Evolutionary conservation across 1,139 yeast genomes (phyloP), one percentile per base, ranked within the genome.

Genomic region (Pichia sp.): DNA sequence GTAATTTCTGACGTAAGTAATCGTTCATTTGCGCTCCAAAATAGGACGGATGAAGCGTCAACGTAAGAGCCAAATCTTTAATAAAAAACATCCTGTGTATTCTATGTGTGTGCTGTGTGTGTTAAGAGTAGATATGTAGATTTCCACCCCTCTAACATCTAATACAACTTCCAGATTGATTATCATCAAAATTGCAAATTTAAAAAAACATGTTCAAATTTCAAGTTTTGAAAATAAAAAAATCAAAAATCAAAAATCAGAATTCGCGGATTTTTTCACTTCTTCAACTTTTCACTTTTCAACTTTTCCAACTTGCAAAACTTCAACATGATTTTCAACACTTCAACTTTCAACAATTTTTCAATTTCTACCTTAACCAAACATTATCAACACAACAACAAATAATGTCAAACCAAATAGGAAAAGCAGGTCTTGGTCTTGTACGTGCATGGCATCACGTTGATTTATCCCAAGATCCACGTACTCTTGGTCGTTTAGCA

Each of bases 21-120:
- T 89, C 95, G 70, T 88, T 90, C 98, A 93, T 93, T 63, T 91
- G 95, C 5, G 99, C 97, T 1, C 99, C 99, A 66, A 91, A 93
- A 69, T 84, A 93, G 45, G 98, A 90, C 53, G 99, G 99, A 70
- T 93, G 99, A 54, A 93, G 83, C 47, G 97, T 90, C 62, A 93
- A 77, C 68, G 88, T 90, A 57, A 95, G 79, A 60, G 97, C 85
- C 60, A 93, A 80, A 72, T 93, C 98, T 72, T 95, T 95, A 57
- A 76, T 71, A 64, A 75, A 65, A 51, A 60, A 65, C 69, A 65
- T 65, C 36, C 41, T 36, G 25, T 19, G 41, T 16, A 16, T 33
- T 33, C 19, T n/a, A 31, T 11, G 6, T 2, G 6, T 31, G 16
- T 31, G 14, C 34, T 31, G 34, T 31, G 31, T 31, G 14, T 31